Conservation (phyloP, 139 green algal species). For the Tetradesmus lagerheimii region DNA sequence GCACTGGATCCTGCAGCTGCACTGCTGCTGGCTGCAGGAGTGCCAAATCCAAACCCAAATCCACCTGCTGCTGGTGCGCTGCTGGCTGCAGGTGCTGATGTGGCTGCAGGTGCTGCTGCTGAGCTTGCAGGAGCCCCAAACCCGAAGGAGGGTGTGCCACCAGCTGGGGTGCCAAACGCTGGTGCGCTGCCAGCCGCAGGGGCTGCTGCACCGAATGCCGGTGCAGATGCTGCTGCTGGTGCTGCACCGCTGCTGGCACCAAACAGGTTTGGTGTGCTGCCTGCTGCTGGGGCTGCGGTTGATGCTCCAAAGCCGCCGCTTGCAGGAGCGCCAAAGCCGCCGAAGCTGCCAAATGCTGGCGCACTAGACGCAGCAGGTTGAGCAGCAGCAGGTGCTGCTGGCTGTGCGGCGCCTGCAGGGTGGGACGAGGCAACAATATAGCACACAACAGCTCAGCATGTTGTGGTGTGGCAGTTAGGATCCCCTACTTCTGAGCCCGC, state of each 20-base stretch:
- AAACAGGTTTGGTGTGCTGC: not conserved
- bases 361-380: conserved; percentile 21
- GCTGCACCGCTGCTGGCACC: conserved; percentile 11
- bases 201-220: conserved; percentile 9
- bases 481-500: too few relatives aligned
- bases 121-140: conserved; percentile 13
- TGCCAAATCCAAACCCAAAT: conserved; percentile 27
- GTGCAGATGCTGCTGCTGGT: not conserved
- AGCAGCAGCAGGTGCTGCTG: not conserved
- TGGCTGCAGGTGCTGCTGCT: not conserved
- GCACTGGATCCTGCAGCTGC: conserved; percentile 2
- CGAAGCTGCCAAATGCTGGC: conserved; percentile 4
- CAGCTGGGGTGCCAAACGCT: conserved; percentile 35
- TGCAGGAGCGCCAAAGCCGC: conserved; percentile 8
- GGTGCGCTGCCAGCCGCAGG: conserved; percentile 36
- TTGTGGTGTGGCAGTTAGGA: too few relatives aligned
- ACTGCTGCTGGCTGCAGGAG: conserved; percentile 29
- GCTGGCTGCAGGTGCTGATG: conserved; percentile 11
- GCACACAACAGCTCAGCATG: not conserved
- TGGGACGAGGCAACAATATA: not conserved
- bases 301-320: conserved; percentile 24
- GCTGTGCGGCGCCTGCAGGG: not conserved
- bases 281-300: conserved; percentile 1
- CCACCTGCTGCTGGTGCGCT: conserved; percentile 41
- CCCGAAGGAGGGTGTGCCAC: not conserved